Percentiles rank a stretch among this genome's conserved stretches.
These are phyloP conservation scores for Zea luxurians DNA, from an alignment of 176 grass and related monocot species.

Conservation along the genomic window DNA sequence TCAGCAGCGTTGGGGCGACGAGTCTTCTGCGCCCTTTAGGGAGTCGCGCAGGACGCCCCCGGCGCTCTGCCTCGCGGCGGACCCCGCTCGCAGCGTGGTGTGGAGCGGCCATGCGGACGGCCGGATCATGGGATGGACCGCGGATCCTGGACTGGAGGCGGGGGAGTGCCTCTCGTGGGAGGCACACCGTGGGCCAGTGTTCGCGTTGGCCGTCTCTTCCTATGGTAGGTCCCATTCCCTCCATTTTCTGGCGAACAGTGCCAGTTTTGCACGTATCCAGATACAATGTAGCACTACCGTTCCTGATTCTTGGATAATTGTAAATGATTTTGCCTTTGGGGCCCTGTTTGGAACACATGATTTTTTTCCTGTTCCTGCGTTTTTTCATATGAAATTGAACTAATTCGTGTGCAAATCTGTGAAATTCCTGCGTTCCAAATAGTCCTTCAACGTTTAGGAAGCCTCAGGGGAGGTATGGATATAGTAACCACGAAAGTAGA, in stretches of 20 bases:
- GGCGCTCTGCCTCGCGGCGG: constrained; percentile 49
- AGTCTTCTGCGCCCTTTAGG: constrained; percentile 52
- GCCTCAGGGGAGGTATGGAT: neutral
- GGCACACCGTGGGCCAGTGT: constrained; percentile 55
- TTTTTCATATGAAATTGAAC: too few species aligned
- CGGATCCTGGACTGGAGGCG: constrained; percentile 24
- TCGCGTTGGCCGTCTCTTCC: constrained; percentile 58
- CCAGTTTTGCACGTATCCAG: neutral
- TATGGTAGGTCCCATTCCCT: constrained; percentile 53
- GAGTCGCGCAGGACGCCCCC: constrained; percentile 56
- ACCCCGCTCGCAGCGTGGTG: constrained; percentile 52
- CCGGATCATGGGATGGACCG: constrained; percentile 59
- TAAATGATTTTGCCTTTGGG: constrained; percentile 16
- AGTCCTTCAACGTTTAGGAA: neutral
- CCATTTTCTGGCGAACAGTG: neutral
- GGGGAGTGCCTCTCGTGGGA: constrained; percentile 60
- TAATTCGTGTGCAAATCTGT: too few species aligned
- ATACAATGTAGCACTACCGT: neutral
- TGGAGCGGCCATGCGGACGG: constrained; percentile 82
- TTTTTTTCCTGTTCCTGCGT: too few species aligned
- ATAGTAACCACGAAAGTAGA: neutral
- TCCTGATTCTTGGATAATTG: neutral
- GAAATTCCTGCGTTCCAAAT: too few species aligned
- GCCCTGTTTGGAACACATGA: neutral
- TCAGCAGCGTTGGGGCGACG: constrained; percentile 56